Conservation (phyloP, 371 early-diverging fungal species). For the Mucor indicus region DNA sequence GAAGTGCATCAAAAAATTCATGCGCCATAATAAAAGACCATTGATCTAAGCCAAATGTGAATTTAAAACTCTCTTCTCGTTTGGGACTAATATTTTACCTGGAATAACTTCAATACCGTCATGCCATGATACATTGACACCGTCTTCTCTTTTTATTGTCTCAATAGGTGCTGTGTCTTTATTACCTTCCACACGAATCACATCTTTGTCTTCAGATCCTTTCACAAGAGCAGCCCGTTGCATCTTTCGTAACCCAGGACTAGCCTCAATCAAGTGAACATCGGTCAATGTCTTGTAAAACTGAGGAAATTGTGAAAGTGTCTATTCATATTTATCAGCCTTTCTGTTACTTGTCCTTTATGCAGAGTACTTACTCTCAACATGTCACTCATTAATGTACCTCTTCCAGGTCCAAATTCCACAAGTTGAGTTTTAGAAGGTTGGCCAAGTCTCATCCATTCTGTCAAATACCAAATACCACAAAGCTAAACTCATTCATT, state of each 20-base stretch:
- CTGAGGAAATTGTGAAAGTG: constrained; percentile 63
- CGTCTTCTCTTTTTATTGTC: constrained; percentile 43
- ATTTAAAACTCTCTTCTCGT: not conserved
- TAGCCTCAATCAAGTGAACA: constrained; percentile 84
- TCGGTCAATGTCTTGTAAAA: constrained; percentile 59
- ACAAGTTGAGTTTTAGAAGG: constrained; percentile 68
- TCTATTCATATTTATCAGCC: constrained; percentile 23
- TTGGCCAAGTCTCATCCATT: constrained; percentile 65
- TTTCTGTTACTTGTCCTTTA: too few species aligned
- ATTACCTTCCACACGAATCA: constrained; percentile 25
- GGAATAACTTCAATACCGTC: constrained; percentile 69
- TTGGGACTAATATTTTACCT: constrained; percentile 30
- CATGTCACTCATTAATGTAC: constrained; percentile 93
- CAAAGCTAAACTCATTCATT: constrained; percentile 45
- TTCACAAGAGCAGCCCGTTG: constrained; percentile 59
- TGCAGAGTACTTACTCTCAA: constrained; percentile 77
- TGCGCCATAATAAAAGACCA: constrained; percentile 78
- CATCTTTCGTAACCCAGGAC: constrained; percentile 69
- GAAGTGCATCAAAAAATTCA: constrained; percentile 97
- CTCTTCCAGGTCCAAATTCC: constrained; percentile 94
- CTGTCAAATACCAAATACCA: constrained; percentile 77
- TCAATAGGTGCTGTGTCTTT: constrained; percentile 25
- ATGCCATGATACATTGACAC: constrained; percentile 69
- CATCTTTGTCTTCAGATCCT: constrained; percentile 44
- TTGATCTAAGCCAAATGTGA: constrained; percentile 26